Percentiles rank a stretch among this genome's conserved stretches.
These are phyloP conservation scores for Debaryomyces fabryi DNA, from an alignment of 1,139 yeast species.

Conservation along the genomic window DNA sequence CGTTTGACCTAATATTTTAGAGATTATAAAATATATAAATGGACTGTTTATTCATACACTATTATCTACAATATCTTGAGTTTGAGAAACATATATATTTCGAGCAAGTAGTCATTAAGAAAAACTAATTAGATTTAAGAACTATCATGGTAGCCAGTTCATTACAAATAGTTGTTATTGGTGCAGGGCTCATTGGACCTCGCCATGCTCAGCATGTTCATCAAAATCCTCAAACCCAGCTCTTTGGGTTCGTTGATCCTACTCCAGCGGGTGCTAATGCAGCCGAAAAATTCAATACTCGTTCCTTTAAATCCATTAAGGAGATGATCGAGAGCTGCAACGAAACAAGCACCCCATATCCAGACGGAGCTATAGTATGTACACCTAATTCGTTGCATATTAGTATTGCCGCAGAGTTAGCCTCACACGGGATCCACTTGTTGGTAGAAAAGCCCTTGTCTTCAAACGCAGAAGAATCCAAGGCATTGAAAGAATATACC, in stretches of 20 bases:
- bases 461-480: conserved; percentile 39
- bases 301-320: conserved; percentile 30
- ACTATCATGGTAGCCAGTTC: conserved; percentile 16
- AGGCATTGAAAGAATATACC: conserved; percentile 33
- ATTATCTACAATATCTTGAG: background rate
- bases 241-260: conserved; percentile 43
- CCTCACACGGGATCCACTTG: conserved; percentile 38
- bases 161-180: conserved; percentile 31
- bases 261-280: conserved; percentile 25
- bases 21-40: background rate
- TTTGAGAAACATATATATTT: background rate
- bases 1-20: background rate
- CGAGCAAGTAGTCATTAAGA: background rate
- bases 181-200: conserved; percentile 48
- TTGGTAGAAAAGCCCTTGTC: conserved; percentile 48
- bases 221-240: conserved; percentile 26
- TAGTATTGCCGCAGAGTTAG: conserved; percentile 35
- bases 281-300: conserved; percentile 28
- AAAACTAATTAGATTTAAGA: background rate
- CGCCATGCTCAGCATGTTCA: conserved; percentile 42
- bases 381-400: conserved; percentile 49
- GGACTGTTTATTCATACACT: too few relatives aligned
- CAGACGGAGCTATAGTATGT: conserved; percentile 47
- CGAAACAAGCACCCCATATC: conserved; percentile 24
- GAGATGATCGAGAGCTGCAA: conserved; percentile 33